Base-by-base conservation (phyloP, 345 rosid species). In the Camelina sativa region DNA sequence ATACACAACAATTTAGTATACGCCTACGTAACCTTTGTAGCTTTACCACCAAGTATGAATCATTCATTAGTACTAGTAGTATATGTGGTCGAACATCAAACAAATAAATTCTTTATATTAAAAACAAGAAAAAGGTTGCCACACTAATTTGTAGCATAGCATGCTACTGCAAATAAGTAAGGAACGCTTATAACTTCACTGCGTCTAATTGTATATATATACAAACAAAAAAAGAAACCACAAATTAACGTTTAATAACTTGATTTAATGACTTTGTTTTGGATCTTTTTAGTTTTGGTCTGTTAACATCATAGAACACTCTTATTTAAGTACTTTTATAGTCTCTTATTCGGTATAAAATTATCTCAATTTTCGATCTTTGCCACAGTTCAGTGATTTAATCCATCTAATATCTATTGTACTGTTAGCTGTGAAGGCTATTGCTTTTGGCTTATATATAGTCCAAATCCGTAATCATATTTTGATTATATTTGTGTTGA, bases 401-500 rank as follows among this genome's bases (percentile, higher is more conserved):
- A 30, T 56, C 62, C 40, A 56, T 8, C 62, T 28, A 28, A 55
- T 28, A 25, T 55, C 4, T 53, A 23, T 11, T 52, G 25, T 54
- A 20, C 22, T 20, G 4, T 12, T 54, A 23, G 35, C 13, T 56
- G 15, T 56, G 17, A 28, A 28, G 28, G 60, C 6, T 30, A 30
- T 30, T 2, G 61, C 7, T 25, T 30, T 56, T 56, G 6, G 38
- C 37, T 28, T 25, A 25, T 15, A 15, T 7, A 25, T 55, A 32
- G 16, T 55, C 4, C 30, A 37, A 51, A 37, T 38, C 6, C 37
- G 11, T 55, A 52, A 67, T 38, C 38, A 52, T 28, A 5, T 13
- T 50, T 50, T 34, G 15, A 15, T 38, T 43, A 55, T 9, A 67
- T 69, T 16, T 41, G 47, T 60, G 65, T 20, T 40, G 66, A 16